Evolutionary conservation across 192 early-diverging fungal species (phyloP).

Genomic region (Gamsiella multidivaricata): DNA sequence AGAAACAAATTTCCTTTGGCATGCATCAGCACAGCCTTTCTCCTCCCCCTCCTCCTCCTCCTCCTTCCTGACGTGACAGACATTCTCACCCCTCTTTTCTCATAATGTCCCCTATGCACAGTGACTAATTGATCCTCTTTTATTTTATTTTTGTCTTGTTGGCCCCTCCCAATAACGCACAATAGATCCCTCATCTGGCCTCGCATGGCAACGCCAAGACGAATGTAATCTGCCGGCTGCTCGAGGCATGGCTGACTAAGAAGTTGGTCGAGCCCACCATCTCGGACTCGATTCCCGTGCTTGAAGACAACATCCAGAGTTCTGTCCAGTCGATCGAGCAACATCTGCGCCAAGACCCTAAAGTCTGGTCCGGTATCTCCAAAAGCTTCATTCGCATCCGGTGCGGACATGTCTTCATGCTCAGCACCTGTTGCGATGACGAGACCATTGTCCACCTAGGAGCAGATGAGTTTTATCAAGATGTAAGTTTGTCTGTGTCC

Average conservation of each 20-base stretch:
- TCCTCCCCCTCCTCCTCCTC: no score
- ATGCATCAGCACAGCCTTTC: no score
- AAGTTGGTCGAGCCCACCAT: slow-evolving; percentile 56
- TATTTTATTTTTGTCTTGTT: no score
- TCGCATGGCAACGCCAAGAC: slow-evolving; percentile 57
- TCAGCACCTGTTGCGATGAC: slow-evolving; percentile 50
- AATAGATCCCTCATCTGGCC: slow-evolving; percentile 51
- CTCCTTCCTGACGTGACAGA: no score
- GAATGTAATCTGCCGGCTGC: slow-evolving; percentile 36
- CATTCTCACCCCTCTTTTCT: no score
- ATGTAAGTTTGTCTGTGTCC: slow-evolving; percentile 22
- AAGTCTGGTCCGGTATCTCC: slow-evolving; percentile 47
- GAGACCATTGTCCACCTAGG: slow-evolving; percentile 49
- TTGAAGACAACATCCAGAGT: slow-evolving; percentile 53
- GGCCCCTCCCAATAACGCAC: no score
- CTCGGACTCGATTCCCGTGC: slow-evolving; percentile 48
- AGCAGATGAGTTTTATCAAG: slow-evolving; percentile 51
- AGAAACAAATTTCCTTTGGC: background rate
- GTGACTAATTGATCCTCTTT: no score
- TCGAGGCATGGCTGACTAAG: slow-evolving; percentile 49
- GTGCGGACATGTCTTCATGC: slow-evolving; percentile 53
- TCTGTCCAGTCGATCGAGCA: slow-evolving; percentile 50
- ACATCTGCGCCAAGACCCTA: slow-evolving; percentile 24
- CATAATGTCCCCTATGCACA: no score
- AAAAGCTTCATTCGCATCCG: slow-evolving; percentile 52